A percentile compares a stretch with the other conserved stretches of the same genome.
Evolutionary conservation across 331 rosid genomes (phyloP).

Genomic region (Prunus yedoensis): DNA sequence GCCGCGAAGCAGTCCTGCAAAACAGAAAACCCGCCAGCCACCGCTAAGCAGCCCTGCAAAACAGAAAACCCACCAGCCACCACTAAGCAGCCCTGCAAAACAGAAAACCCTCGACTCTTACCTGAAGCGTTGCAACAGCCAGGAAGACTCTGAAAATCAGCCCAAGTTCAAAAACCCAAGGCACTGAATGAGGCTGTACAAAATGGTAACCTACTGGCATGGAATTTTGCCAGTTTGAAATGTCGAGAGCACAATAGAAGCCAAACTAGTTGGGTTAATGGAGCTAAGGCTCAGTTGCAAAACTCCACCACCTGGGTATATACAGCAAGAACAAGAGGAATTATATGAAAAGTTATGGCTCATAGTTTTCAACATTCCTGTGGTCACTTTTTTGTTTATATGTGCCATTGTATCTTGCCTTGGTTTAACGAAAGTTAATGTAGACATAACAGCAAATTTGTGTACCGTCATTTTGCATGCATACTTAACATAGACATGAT

Average conservation of each 20-base stretch:
- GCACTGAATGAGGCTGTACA: constrained; percentile 27
- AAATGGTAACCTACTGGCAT: background rate
- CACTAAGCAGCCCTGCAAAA: constrained; percentile 52
- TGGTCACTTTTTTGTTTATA: no score
- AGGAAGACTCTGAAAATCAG: constrained; percentile 33
- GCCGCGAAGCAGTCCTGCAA: constrained; percentile 49
- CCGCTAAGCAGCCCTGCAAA: constrained; percentile 51
- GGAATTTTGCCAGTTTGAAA: background rate
- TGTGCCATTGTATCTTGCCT: no score
- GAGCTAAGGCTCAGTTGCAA: no score
- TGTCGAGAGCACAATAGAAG: background rate
- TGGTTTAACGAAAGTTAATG: no score
- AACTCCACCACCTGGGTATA: no score
- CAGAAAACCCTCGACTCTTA: constrained; percentile 56
- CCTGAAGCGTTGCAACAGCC: constrained; percentile 59
- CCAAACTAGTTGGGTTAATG: no score
- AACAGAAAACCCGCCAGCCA: constrained; percentile 41
- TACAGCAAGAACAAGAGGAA: no score
- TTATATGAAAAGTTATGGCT: no score
- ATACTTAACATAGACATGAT: no score
- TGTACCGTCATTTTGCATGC: no score
- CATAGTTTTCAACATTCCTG: no score
- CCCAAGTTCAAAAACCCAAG: constrained; percentile 52
- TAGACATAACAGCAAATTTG: no score
- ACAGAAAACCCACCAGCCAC: constrained; percentile 39